Base-by-base conservation (phyloP, 1,284 basidiomycete genomes). In the Trametes versicolor region DNA sequence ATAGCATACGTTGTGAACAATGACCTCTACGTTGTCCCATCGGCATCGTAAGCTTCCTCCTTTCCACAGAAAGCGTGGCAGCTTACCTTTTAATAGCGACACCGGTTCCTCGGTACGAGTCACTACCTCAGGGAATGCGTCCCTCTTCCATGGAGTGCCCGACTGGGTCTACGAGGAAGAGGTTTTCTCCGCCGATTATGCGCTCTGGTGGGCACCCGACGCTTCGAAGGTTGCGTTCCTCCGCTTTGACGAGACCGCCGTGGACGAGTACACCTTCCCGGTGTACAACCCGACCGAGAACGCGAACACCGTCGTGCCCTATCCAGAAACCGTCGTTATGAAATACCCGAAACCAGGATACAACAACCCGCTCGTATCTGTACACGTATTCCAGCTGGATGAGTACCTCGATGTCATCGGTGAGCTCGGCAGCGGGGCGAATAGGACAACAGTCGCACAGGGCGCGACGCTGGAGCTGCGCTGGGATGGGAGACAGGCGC, bases 91-190 rank as follows among this genome's bases (percentile, higher is more conserved):
- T 21, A 7, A 8, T 63, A 85, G 83, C 47, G 71, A 79, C 2
- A 77, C 79, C 1, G 75, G 79, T 1, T 70, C 78, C 4, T 82
- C 90, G n/a, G 89, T 97, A 53, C 89, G 92, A 17, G 82, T 99
- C 8, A 99, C 97, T 0, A 80, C 83, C 1, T 89, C 91, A 25
- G 97, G 97, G 0, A 94, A 92, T 51, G 83, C 87, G 0, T 92
- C 93, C 0, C 83, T 96, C 34, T 98, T 99, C 83, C 92, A 99
- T 73, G 97, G 96, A 7, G 92, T 98, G 0, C 94, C 96, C 0
- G 96, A 98, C 77, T 99, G 97, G 95, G 96, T 97, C 7, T 98
- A 98, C 77, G 96, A 98, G 77, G 96, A 98, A 77, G 96, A 98
- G 76, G 87, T 99, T 27, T 93, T 96, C 70, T 80, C 83, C 5